These are phyloP conservation scores for Pythium inflatum DNA, from an alignment of 352 stramenopile genomes.

Conservation along the genomic window DNA sequence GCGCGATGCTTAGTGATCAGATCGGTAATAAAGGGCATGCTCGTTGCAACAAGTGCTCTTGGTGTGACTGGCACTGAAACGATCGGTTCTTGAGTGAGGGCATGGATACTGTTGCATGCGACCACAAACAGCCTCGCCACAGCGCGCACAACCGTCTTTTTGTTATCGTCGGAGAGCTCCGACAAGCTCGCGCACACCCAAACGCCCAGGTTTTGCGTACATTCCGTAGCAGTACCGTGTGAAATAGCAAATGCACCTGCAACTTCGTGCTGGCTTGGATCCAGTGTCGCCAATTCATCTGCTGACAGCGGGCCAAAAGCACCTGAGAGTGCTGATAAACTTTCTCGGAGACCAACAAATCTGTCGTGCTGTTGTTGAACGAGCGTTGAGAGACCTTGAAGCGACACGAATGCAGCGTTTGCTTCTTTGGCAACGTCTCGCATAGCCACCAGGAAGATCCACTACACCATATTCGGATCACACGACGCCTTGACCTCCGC, in stretches of 20 bases:
- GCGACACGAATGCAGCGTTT: not conserved
- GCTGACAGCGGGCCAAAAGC: not conserved
- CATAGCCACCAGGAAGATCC: not conserved
- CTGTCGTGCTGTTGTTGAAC: not conserved
- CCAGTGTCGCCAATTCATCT: not conserved
- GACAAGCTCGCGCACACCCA: not conserved
- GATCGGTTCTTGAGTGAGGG: not conserved
- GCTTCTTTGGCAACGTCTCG: not conserved
- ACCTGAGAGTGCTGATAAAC: not conserved
- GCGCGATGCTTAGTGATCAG: not conserved
- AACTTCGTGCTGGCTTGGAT: not conserved
- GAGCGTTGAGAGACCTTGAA: not conserved
- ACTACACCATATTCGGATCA: not conserved
- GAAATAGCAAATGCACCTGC: not conserved
- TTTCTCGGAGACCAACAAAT: not conserved
- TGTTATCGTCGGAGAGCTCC: not conserved
- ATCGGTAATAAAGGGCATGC: not conserved
- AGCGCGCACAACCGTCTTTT: no score
- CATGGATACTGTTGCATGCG: not conserved
- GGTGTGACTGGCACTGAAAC: not conserved
- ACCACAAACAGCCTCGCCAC: conserved; percentile 1
- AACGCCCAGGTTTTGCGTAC: not conserved
- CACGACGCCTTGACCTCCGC: not conserved
- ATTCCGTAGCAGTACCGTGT: not conserved
- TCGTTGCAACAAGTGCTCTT: not conserved